Conservation (phyloP, 805 yeast genomes). For the Wickerhamiella australiensis region DNA sequence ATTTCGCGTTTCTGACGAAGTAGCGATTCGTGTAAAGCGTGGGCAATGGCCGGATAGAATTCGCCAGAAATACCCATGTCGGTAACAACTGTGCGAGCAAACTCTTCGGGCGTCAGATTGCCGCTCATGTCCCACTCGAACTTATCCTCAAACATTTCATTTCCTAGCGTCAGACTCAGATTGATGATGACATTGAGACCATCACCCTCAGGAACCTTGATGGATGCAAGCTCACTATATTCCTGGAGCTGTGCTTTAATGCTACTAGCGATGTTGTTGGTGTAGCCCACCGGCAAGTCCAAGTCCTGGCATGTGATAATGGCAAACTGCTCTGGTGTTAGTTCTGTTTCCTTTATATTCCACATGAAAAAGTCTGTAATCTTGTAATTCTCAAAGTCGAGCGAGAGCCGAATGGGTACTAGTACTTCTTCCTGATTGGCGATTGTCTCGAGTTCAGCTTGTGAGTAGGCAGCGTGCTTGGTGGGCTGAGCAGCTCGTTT, state of each 20-base stretch:
- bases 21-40: slow-evolving; percentile 70
- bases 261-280: slow-evolving; percentile 54
- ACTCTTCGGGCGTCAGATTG: slow-evolving; percentile 62
- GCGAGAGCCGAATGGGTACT: slow-evolving; percentile 53
- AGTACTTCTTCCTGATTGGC: slow-evolving; percentile 35
- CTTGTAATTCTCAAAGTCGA: slow-evolving; percentile 44
- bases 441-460: slow-evolving; percentile 29
- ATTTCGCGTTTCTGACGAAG: slow-evolving; percentile 70
- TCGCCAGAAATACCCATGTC: slow-evolving; percentile 80
- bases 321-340: slow-evolving; percentile 67
- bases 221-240: slow-evolving; percentile 47
- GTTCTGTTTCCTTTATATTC: slow-evolving; percentile 52
- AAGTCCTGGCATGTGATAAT: slow-evolving; percentile 67
- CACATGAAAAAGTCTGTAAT: slow-evolving; percentile 61
- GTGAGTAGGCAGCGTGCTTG: slow-evolving; percentile 30
- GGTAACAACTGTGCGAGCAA: slow-evolving; percentile 68
- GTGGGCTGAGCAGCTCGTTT: slow-evolving; percentile 34
- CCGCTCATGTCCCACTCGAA: slow-evolving; percentile 78
- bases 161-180: slow-evolving; percentile 69
- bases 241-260: slow-evolving; percentile 75
- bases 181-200: slow-evolving; percentile 68
- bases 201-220: slow-evolving; percentile 54
- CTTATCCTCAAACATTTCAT: slow-evolving; percentile 76
- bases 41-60: slow-evolving; percentile 80
- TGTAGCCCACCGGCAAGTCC: slow-evolving; percentile 53